Percentiles rank a stretch among this genome's conserved stretches.
These are phyloP conservation scores for Trichosanthes truncata DNA, from an alignment of 306 rosid species.

Conservation along the genomic window DNA sequence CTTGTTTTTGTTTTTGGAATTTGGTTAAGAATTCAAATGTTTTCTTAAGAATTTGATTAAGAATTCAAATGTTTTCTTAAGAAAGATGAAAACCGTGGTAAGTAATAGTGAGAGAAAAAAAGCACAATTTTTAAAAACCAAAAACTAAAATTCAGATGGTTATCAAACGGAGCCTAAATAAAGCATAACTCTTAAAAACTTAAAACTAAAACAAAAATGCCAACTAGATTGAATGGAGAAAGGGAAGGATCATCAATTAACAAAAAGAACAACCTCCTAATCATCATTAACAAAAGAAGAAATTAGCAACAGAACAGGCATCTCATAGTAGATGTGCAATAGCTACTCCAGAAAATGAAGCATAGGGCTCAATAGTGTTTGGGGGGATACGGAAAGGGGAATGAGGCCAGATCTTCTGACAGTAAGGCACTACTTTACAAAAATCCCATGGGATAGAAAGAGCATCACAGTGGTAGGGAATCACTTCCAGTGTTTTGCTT, in stretches of 20 bases:
- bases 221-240: neutral
- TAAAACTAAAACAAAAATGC: neutral
- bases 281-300: neutral
- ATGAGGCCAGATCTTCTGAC: slow-evolving; percentile 53
- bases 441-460: slow-evolving; percentile 51
- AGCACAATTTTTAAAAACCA: too few species aligned
- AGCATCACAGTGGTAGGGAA: slow-evolving; percentile 45
- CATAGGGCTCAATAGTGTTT: neutral
- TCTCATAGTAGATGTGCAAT: neutral
- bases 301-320: neutral
- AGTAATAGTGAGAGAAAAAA: too few species aligned
- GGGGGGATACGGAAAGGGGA: slow-evolving; percentile 15
- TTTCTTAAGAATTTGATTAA: too few species aligned
- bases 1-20: too few species aligned
- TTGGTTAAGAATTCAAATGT: too few species aligned
- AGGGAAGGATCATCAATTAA: neutral
- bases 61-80: too few species aligned
- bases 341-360: neutral
- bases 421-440: slow-evolving; percentile 58
- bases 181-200: neutral
- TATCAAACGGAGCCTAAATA: too few species aligned
- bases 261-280: neutral
- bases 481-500: slow-evolving; percentile 31
- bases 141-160: too few species aligned
- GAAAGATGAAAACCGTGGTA: too few species aligned